Percentiles rank a stretch among this genome's conserved stretches.
Evolutionary conservation across 2,329 filamentous ascomycete species (phyloP).

Genomic region (Calycina herbarum): DNA sequence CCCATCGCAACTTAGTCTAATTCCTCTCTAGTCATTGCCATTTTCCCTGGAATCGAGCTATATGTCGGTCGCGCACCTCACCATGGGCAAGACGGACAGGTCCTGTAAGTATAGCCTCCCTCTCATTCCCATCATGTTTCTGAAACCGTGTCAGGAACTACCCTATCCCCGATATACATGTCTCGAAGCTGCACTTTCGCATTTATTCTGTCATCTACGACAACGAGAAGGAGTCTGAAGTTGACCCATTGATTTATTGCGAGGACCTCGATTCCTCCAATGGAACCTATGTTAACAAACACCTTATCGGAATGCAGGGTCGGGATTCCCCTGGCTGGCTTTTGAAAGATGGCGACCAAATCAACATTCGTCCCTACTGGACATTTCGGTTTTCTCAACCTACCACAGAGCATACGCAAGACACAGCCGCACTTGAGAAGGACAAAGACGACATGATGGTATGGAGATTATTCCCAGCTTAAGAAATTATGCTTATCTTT

Average conservation of each 20-base stretch:
- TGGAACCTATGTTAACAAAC: slow-evolving; percentile 54
- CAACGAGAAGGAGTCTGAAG: slow-evolving; percentile 26
- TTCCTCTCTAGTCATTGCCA: neutral
- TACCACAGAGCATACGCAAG: neutral
- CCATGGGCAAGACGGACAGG: neutral
- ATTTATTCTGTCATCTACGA: slow-evolving; percentile 57
- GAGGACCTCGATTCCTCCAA: slow-evolving; percentile 55
- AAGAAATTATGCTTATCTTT: slow-evolving; percentile 23
- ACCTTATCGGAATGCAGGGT: slow-evolving; percentile 45
- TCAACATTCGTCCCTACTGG: slow-evolving; percentile 43
- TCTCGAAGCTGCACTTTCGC: slow-evolving; percentile 57
- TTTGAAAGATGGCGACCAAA: slow-evolving; percentile 51
- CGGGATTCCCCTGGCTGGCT: slow-evolving; percentile 44
- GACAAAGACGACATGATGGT: neutral
- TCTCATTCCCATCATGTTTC: neutral
- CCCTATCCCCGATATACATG: slow-evolving; percentile 41
- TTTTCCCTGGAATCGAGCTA: neutral
- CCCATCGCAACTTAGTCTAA: neutral
- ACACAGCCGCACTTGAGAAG: neutral
- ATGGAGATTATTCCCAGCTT: neutral
- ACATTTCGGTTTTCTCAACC: slow-evolving; percentile 40
- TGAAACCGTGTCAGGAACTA: neutral
- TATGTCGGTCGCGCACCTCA: neutral
- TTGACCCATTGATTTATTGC: slow-evolving; percentile 50
- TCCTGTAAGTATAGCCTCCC: neutral